Percentiles rank a stretch among this genome's conserved stretches.
These are phyloP conservation scores for Phalaenopsis aphrodite DNA, from an alignment of 106 monocot species.

Conservation along the genomic window DNA sequence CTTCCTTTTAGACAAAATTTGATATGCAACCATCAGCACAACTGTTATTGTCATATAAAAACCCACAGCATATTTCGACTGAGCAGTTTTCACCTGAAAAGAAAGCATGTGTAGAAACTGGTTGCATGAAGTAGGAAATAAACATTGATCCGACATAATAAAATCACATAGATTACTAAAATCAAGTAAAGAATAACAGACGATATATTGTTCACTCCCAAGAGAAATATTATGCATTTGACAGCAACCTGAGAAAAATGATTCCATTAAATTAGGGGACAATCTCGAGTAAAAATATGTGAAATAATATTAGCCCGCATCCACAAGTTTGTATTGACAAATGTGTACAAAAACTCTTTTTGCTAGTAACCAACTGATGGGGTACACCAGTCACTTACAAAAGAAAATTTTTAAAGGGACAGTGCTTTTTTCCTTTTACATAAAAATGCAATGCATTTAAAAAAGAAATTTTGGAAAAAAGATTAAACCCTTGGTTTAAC, in stretches of 20 bases:
- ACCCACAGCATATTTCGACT: constrained; percentile 33
- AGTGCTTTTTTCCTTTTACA: neutral
- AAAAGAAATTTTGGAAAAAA: neutral
- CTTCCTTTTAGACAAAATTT: constrained; percentile 27
- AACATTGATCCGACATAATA: neutral
- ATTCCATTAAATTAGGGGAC: neutral
- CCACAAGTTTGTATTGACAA: neutral
- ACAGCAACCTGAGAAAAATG: neutral
- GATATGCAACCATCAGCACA: constrained; percentile 37
- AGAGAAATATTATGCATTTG: neutral
- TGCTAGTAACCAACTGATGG: neutral
- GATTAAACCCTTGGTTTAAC: too few species aligned
- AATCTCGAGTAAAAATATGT: neutral
- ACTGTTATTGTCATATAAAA: constrained; percentile 36
- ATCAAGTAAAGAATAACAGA: neutral
- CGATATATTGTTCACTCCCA: neutral
- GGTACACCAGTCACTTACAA: neutral
- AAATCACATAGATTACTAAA: neutral
- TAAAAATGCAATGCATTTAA: neutral
- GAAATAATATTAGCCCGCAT: neutral
- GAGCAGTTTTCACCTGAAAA: constrained; percentile 47
- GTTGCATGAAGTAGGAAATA: neutral
- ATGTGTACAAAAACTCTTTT: neutral
- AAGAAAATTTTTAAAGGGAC: neutral
- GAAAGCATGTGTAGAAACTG: neutral